A percentile compares a stretch with the other conserved stretches of the same genome.
Evolutionary conservation across 2,329 filamentous ascomycete genomes (phyloP).

Genomic region (Onygenales sp.): DNA sequence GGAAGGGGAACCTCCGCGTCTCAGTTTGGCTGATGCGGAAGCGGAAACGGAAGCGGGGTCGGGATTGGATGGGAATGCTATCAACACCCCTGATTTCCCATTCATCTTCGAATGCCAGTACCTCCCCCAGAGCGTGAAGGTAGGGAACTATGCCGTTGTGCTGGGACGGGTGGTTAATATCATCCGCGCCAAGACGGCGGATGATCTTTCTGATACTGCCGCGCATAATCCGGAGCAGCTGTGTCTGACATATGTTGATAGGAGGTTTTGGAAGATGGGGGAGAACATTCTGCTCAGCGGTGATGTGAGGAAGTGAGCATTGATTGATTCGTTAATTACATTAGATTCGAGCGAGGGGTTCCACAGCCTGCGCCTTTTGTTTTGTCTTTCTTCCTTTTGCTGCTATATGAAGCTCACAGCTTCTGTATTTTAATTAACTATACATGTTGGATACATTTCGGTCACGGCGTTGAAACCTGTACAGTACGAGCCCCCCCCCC

Average conservation of each 20-base stretch:
- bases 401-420: too few relatives aligned
- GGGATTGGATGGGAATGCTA: constrained; percentile 10
- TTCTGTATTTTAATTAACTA: too few relatives aligned
- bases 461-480: too few relatives aligned
- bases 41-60: constrained; percentile 14
- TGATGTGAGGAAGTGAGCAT: neutral
- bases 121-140: constrained; percentile 25
- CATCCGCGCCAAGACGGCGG: constrained; percentile 11
- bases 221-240: constrained; percentile 13
- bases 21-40: constrained; percentile 2
- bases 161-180: constrained; percentile 27
- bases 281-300: constrained; percentile 16
- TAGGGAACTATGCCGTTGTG: constrained; percentile 33
- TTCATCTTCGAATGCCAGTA: constrained; percentile 32
- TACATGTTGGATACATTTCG: too few relatives aligned
- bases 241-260: constrained; percentile 35
- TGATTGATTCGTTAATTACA: neutral
- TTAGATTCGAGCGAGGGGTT: too few relatives aligned
- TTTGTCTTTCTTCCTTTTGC: too few relatives aligned
- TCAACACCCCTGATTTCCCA: constrained; percentile 17
- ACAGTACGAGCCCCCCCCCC: too few relatives aligned
- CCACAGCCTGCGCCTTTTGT: too few relatives aligned
- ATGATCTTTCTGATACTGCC: neutral
- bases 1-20: constrained; percentile 11
- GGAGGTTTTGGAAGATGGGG: constrained; percentile 34